These are phyloP conservation scores for Tephrocybe sp. DNA, from an alignment of 768 basidiomycete genomes.

Conservation along the genomic window DNA sequence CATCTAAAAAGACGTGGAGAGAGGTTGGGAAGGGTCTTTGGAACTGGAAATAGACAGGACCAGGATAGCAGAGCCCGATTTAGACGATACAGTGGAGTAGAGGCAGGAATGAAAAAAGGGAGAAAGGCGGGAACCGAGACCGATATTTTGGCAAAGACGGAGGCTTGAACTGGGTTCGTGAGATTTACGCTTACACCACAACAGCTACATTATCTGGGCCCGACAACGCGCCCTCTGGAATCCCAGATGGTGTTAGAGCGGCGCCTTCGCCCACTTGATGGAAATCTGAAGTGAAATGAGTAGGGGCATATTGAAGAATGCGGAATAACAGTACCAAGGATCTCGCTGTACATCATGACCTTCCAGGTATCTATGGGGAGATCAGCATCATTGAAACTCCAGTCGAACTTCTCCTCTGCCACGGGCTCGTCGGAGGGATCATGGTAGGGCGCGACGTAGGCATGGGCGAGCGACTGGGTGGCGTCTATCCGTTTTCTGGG, in stretches of 20 bases:
- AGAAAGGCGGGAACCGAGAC: background rate
- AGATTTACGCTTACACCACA: constrained; percentile 1
- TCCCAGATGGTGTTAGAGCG: constrained; percentile 9
- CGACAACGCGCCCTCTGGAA: constrained; percentile 34
- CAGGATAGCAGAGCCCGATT: too few relatives aligned
- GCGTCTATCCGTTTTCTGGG: constrained; percentile 97
- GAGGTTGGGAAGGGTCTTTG: too few relatives aligned
- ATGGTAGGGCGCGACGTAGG: constrained; percentile 96
- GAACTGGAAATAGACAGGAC: too few relatives aligned
- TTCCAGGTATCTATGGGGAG: constrained; percentile 99
- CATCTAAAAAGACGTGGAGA: too few relatives aligned
- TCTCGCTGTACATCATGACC: constrained; percentile 99
- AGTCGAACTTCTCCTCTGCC: constrained; percentile 93
- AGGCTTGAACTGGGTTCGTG: background rate
- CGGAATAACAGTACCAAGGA: constrained; percentile 63
- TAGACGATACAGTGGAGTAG: too few relatives aligned
- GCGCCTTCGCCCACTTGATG: constrained; percentile 70
- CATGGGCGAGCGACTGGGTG: constrained; percentile 83
- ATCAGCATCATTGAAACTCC: constrained; percentile 99
- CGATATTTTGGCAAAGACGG: background rate
- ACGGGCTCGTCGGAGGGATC: constrained; percentile 98
- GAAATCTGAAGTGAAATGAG: constrained; percentile 62
- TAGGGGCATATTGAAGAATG: background rate
- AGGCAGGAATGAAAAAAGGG: too few relatives aligned
- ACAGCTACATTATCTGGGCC: constrained; percentile 47